These are phyloP conservation scores for Rhodamnia rubescens DNA, from an alignment of 345 rosid species.

Conservation along the genomic window DNA sequence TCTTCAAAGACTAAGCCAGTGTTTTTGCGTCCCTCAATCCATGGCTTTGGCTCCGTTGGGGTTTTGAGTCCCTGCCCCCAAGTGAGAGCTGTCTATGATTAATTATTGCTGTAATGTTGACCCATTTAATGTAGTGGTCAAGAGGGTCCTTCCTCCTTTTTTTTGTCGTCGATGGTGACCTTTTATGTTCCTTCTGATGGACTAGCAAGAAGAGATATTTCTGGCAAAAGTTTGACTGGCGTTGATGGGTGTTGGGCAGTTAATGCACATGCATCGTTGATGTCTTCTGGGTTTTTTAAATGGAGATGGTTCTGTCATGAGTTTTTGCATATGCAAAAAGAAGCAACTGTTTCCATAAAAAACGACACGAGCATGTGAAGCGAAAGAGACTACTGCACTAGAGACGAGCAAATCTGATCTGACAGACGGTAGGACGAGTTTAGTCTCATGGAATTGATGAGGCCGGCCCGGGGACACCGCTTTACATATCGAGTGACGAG, in stretches of 20 bases:
- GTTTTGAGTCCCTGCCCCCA: neutral
- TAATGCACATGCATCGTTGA: neutral
- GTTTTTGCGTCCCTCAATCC: neutral
- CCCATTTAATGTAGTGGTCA: neutral
- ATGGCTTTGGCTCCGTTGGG: neutral
- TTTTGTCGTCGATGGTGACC: neutral
- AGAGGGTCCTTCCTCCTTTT: neutral
- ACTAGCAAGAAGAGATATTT: neutral
- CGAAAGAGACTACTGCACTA: neutral
- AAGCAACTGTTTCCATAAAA: neutral
- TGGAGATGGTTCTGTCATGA: neutral
- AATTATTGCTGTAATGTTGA: neutral
- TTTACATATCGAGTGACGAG: neutral
- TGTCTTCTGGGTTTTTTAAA: neutral
- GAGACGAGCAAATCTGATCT: neutral
- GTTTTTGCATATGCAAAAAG: neutral
- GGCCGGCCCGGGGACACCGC: neutral
- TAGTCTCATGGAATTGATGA: neutral
- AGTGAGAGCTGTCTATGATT: neutral
- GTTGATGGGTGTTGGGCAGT: neutral
- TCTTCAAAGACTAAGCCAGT: neutral
- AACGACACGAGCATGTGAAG: neutral
- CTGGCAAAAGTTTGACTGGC: neutral
- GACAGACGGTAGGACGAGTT: neutral
- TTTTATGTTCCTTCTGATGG: neutral